Percentiles rank a stretch among this genome's conserved stretches.
Evolutionary conservation across 2,329 filamentous ascomycete genomes (phyloP).

Genomic region (Exutisphaerella laricina): DNA sequence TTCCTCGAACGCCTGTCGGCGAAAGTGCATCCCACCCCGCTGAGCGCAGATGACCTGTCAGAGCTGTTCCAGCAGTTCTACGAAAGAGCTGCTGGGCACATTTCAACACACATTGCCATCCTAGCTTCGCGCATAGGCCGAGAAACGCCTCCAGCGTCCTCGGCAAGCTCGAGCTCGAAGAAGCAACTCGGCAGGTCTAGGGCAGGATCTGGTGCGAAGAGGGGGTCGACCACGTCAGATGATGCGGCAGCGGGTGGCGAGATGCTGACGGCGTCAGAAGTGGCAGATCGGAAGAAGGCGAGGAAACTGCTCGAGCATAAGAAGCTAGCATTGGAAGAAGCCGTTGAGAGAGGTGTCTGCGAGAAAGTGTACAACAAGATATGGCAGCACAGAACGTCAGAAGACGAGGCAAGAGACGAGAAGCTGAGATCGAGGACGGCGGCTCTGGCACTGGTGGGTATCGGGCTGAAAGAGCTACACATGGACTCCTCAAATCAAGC

Average conservation of each 20-base stretch:
- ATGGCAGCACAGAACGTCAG: conserved; percentile 83
- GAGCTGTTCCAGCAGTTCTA: conserved; percentile 96
- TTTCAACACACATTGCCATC: conserved; percentile 78
- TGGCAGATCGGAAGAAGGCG: conserved; percentile 71
- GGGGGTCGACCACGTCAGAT: conserved; percentile 23
- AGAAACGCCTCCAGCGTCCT: conserved; percentile 55
- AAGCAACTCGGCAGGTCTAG: conserved; percentile 36
- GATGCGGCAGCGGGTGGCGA: conserved; percentile 42
- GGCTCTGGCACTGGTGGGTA: conserved; percentile 82
- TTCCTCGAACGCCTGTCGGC: conserved; percentile 87
- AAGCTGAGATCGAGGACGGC: conserved; percentile 92
- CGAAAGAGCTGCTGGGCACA: conserved; percentile 68
- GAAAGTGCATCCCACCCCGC: conserved; percentile 77
- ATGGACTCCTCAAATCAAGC: conserved; percentile 59
- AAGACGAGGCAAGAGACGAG: conserved; percentile 92
- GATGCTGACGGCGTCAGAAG: conserved; percentile 85
- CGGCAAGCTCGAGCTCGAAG: conserved; percentile 54
- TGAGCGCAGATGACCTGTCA: conserved; percentile 75
- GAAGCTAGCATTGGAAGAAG: conserved; percentile 73
- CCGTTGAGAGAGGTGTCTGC: conserved; percentile 67
- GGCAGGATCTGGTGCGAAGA: conserved; percentile 36
- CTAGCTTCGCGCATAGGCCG: conserved; percentile 70
- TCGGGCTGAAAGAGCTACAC: conserved; percentile 78
- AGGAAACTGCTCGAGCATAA: conserved; percentile 74
- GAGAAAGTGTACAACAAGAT: conserved; percentile 65